Evolutionary conservation across 2,329 filamentous ascomycete species (phyloP), one percentile per base, ranked within the genome.

Genomic region (Rutstroemia sp.): DNA sequence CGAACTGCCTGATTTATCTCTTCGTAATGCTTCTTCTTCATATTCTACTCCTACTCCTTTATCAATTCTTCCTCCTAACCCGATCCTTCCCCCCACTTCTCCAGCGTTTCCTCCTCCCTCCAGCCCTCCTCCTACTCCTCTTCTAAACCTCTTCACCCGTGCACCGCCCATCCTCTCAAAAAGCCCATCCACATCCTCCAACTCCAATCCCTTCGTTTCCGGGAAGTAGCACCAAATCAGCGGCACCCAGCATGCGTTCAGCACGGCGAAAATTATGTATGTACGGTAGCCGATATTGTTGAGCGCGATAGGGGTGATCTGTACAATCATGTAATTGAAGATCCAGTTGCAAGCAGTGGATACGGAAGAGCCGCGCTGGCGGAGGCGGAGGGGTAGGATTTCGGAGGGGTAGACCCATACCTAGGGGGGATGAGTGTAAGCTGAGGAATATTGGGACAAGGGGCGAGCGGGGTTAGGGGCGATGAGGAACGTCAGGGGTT

Each of bases 171-270:
- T 19, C 9, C 40, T 40, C 34, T 12, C 27, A 47, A 56, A 52
- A 5, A 56, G 5, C 2, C 34, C 5, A 47, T 66, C 81, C 73
- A 87, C 82, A 64, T 86, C 83, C 63, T 87, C 84, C 0, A 87
- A 73, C 0, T 80, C 81, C 2, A 85, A 68, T 0, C 81, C 75
- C 66, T 84, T 86, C 0, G 83, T 86, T 68, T 87, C 83, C 0
- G 82, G 83, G 3, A 84, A 83, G 63, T 82, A 77, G 65, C 83
- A 82, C 72, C 78, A 86, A 45, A 86, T 78, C 47, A 83, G 82
- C 0, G 72, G 72, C 16, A 74, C 68, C 40, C 68, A 64, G 25
- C 66, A 45, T 1, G 66, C 62, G 36, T 68, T 61, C 1, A 72
- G 54, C 10, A 64, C 64, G 12, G 62, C 66, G 50, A 69, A 72